Percentiles rank a stretch among this genome's conserved stretches.
phyloP scores from a whole-genome alignment of 345 rosid species.

The Streptanthus diversifolius region DNA sequence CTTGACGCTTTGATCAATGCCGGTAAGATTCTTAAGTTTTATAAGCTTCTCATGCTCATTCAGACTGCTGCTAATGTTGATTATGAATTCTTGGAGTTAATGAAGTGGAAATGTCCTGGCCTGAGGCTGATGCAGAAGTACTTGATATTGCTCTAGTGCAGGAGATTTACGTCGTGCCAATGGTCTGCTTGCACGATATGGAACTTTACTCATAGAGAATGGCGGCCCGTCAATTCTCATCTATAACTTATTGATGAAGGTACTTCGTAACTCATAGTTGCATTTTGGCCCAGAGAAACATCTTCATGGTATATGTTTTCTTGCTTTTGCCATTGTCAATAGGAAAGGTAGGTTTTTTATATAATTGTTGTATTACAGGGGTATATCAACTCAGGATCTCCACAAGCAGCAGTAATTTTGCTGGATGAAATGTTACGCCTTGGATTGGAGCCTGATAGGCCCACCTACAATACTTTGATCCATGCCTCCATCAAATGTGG shows the following conservation, averaged over 20 bases:
- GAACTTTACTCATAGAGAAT: slow-evolving; percentile 49
- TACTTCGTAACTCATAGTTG: slow-evolving; percentile 15
- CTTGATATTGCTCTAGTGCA: slow-evolving; percentile 53
- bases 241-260: slow-evolving; percentile 79
- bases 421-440: slow-evolving; percentile 46
- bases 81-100: neutral
- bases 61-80: neutral
- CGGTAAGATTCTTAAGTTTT: slow-evolving; percentile 42
- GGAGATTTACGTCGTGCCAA: slow-evolving; percentile 78
- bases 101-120: neutral
- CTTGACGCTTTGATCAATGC: slow-evolving; percentile 59
- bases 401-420: slow-evolving; percentile 48
- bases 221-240: slow-evolving; percentile 49
- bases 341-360: neutral
- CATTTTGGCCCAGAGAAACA: neutral
- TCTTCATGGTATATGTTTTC: neutral
- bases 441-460: slow-evolving; percentile 63
- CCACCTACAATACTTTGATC: slow-evolving; percentile 63
- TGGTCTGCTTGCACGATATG: slow-evolving; percentile 76
- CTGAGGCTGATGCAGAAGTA: slow-evolving; percentile 17
- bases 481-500: slow-evolving; percentile 50
- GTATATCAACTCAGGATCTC: slow-evolving; percentile 48
- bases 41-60: neutral
- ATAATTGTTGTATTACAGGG: slow-evolving; percentile 43
- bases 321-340: neutral